Evolutionary conservation across 352 stramenopile species (phyloP), one percentile per base, ranked within the genome.

Genomic region (Phytopythium montanum): DNA sequence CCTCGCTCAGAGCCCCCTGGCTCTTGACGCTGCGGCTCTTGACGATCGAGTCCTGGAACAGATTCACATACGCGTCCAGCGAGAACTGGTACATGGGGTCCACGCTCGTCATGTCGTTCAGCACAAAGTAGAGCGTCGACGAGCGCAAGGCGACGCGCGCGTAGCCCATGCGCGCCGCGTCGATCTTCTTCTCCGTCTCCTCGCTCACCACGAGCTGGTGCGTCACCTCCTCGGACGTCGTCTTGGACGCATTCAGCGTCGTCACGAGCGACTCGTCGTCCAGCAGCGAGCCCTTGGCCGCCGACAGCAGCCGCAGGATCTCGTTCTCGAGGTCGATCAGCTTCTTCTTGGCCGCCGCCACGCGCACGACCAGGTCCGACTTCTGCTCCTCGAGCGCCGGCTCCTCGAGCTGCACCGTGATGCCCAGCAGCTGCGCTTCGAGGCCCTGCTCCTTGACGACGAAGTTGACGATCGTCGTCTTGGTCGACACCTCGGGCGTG

Each of bases 81-180:
- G 89, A 98, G 62, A 98, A 99, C 65, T 99, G 94, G 72, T 99
- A 99, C 96, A 99, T 99, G 8, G 95, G 88, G 51, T 99, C 96
- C 2, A 99, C 92, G 29, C 79, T 90, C 12, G 87, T 88, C 79
- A 99, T 93, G 62, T 98, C 94, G 54, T 98, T 97, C 13, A 99
- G 64, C 13, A 98, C 93, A 66, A 99, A 99, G 61, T 98, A 99
- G 0, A 98, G 70, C 18, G 97, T 96, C 8, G 94, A 97, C 16
- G 92, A 96, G n/a, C 94, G 88, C 31, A 97, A 70, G 0, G 96
- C 91, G 9, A 97, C 94, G 12, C 90, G 80, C 0, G 88, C 75
- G 65, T 98, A 99, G 3, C 91, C 96, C 76, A 98, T 96, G 14
- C 96, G 90, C 2, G 94, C 90, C 5, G 77, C 67, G 38, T 99